Evolutionary conservation across 495 filamentous ascomycete genomes (phyloP).

Genomic region (Acidomyces sp.): DNA sequence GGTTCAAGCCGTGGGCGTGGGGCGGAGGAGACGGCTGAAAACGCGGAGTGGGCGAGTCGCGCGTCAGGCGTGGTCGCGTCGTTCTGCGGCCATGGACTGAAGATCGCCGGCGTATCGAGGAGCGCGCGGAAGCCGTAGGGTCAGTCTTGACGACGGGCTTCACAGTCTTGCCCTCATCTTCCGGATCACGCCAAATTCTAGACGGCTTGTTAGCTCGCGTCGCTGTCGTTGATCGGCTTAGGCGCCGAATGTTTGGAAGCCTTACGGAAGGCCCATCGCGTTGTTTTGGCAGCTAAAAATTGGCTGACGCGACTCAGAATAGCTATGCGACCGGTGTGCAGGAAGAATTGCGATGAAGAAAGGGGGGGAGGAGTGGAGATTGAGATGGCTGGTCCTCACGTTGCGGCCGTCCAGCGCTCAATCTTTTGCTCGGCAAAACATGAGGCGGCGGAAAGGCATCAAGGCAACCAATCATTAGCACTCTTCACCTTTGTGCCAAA

Average conservation of each 20-base stretch:
- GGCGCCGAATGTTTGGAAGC: slow-evolving; percentile 18
- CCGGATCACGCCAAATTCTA: slow-evolving; percentile 47
- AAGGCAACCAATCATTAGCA: too few species aligned
- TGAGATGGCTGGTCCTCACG: too few species aligned
- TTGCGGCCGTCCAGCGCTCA: too few species aligned
- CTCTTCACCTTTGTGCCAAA: too few species aligned
- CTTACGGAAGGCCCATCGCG: slow-evolving; percentile 73
- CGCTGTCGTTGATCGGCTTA: background rate
- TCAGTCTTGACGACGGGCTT: slow-evolving; percentile 44
- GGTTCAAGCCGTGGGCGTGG: slow-evolving; percentile 16
- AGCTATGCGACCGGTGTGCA: slow-evolving; percentile 11
- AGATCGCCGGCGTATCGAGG: slow-evolving; percentile 45
- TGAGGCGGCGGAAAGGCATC: too few species aligned
- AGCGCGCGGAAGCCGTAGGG: slow-evolving; percentile 49
- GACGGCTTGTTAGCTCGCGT: slow-evolving; percentile 16
- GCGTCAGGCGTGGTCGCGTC: slow-evolving; percentile 9
- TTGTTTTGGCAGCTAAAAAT: background rate
- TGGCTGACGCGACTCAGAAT: background rate
- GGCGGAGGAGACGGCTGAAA: background rate
- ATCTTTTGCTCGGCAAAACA: too few species aligned
- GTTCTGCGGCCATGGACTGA: slow-evolving; percentile 11
- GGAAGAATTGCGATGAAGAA: slow-evolving; percentile 4
- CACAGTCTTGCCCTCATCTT: slow-evolving; percentile 31
- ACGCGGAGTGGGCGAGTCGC: slow-evolving; percentile 6
- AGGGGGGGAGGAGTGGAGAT: background rate